A percentile compares a stretch with the other conserved stretches of the same genome.
These are phyloP conservation scores for Candida parachauliodes DNA, from an alignment of 805 yeast genomes.

Conservation along the genomic window DNA sequence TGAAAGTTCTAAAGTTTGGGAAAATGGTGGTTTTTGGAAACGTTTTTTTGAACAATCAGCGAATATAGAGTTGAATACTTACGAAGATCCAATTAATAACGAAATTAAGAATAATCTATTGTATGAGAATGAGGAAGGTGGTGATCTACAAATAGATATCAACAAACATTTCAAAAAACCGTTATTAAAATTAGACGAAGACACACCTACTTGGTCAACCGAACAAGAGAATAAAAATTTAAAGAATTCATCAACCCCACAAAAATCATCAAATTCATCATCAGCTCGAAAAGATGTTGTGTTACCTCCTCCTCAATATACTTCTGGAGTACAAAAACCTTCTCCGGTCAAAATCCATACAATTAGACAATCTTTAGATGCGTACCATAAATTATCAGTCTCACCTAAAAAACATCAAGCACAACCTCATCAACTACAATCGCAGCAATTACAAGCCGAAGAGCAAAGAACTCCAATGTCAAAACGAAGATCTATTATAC, in stretches of 20 bases:
- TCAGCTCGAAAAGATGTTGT: slow-evolving; percentile 4
- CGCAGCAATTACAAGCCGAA: slow-evolving; percentile 27
- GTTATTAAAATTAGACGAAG: slow-evolving; percentile 18
- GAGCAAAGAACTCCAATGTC: slow-evolving; percentile 16
- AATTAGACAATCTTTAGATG: slow-evolving; percentile 28
- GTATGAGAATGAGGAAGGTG: slow-evolving; percentile 11
- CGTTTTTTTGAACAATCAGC: slow-evolving; percentile 74
- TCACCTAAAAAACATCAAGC: slow-evolving; percentile 26
- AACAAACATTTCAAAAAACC: slow-evolving; percentile 10
- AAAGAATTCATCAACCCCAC: slow-evolving; percentile 26
- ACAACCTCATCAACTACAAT: slow-evolving; percentile 20
- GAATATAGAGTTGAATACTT: slow-evolving; percentile 55
- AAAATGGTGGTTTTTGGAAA: slow-evolving; percentile 71
- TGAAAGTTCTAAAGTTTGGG: slow-evolving; percentile 60
- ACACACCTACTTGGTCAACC: slow-evolving; percentile 34
- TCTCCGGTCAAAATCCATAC: slow-evolving; percentile 23
- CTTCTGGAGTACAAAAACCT: slow-evolving; percentile 5
- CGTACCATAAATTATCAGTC: slow-evolving; percentile 26
- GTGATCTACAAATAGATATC: slow-evolving; percentile 1
- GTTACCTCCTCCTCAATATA: too few relatives aligned
- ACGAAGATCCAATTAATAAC: slow-evolving; percentile 38
- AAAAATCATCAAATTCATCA: not conserved
- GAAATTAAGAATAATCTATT: slow-evolving; percentile 19
- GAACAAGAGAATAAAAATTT: slow-evolving; percentile 18
- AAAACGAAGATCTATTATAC: slow-evolving; percentile 32